Evolutionary conservation across 768 basidiomycete genomes (phyloP), one percentile per base, ranked within the genome.

Genomic region (Paxillus ammoniavirescens): DNA sequence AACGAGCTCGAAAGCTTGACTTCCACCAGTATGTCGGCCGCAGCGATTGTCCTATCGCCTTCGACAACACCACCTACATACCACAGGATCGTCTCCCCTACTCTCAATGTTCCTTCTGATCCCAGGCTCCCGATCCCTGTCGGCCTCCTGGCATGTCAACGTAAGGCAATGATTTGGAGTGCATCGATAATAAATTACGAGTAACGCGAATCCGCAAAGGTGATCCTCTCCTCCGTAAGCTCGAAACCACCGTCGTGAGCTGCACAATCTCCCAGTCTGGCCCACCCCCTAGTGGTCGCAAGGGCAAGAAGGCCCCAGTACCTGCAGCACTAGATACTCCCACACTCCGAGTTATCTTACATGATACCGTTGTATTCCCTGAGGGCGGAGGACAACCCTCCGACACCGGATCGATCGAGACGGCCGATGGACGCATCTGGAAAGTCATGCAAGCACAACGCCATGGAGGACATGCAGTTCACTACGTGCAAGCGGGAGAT

Each of bases 331-430:
- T 73, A 1, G 70, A 69, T 21, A 73, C 65, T 35, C 77, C 83
- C 3, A 68, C 85, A 15, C 76, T 89, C 44, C 85, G 89, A 61
- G 72, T 92, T 8, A 75, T 84, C 47, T 71, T 91, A 42, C 83
- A 87, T 48, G 91, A 92, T 64, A 91, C 89, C 0, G 77, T 88
- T 12, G 79, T 91, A 44, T 92, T 91, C 65, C 90, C 91, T 0
- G 89, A 91, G 69, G 90, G 89, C 8, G 83, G 90, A 10, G 91
- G 91, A 0, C 91, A 93, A 58, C 87, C 88, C 1, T 83, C 83
- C 0, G 91, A 93, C 62, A 82, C 82, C 23, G 90, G 90, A 2
- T 72, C 91, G 30, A 69, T 70, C 23, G 74, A 71, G 2, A 75
- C 72, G 17, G 57, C 64, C 3, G 75, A 82, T 59, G 77, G 77